Evolutionary conservation across 257 asterid genomes (phyloP), one percentile per base, ranked within the genome.

Genomic region (Cordia subcordata): DNA sequence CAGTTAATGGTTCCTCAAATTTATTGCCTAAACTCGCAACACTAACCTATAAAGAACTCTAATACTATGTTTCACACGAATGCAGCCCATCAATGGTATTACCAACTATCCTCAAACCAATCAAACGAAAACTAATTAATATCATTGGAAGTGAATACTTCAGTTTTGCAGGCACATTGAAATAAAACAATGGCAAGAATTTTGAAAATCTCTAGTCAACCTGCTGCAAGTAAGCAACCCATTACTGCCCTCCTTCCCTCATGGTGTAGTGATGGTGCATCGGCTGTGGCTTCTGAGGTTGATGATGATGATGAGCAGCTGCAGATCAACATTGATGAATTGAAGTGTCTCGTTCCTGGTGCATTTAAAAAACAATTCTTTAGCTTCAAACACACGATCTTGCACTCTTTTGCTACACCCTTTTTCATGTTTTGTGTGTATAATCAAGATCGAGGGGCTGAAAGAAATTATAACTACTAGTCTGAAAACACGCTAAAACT

Each of bases 161-260:
- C 14, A n/a, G n/a, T 42, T 10, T 2, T 42, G 47, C 47, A 42
- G 14, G 10, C 15, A 42, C 4, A 3, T 14, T 1, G 47, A 42
- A 14, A 10, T 3, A 42, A 1, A 42, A 42, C 10, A 14, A 42
- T 8, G 47, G 47, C 2, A 14, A 42, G 5, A 42, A 42, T 42
- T 42, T 14, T 3, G 47, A 3, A 42, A 1, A 42, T 4, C 0
- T 22, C 13, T 19, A 8, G 0, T 57, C 38, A 66, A 87, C 96
- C 94, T 60, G 94, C 78, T 58, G 83, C 81, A 68, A 91, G 73
- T 53, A 91, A 68, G 75, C 69, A 88, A n/a, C 82, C 84, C 80
- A 79, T 68, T n/a, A 88, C 52, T 8, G 77, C 82, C 85, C 96
- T 84, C 72, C 95, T 84, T 52, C 93, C 85, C 47, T 79, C 82